Conservation (phyloP, 441 rosid species). For the Eutrema salsugineum region DNA sequence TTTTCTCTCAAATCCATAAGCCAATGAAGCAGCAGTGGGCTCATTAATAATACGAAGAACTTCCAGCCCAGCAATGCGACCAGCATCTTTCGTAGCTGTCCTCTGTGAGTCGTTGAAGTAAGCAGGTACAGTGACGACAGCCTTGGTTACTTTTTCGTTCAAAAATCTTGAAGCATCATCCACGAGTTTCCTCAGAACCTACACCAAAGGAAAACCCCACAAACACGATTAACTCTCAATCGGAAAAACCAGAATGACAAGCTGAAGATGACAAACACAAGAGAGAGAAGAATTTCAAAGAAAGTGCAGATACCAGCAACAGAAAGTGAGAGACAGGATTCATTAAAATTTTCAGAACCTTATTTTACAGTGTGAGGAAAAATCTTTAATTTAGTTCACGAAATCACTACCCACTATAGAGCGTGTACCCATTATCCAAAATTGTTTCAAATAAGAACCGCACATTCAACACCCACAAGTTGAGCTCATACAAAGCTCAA, state of each 20-base stretch:
- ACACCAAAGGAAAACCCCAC: neutral
- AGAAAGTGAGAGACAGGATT: neutral
- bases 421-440: neutral
- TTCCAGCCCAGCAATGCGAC: constrained; percentile 91
- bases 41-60: constrained; percentile 98
- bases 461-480: too few relatives aligned
- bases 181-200: constrained; percentile 86
- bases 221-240: neutral
- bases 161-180: constrained; percentile 98
- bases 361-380: neutral
- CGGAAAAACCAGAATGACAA: constrained; percentile 23
- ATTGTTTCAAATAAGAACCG: neutral
- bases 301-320: neutral
- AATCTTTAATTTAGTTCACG: neutral
- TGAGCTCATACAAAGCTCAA: too few relatives aligned
- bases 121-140: constrained; percentile 95
- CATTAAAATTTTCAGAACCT: neutral
- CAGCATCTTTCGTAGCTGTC: constrained; percentile 98
- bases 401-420: too few relatives aligned
- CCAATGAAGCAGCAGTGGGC: constrained; percentile 96
- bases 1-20: constrained; percentile 94
- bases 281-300: neutral
- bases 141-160: constrained; percentile 89
- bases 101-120: constrained; percentile 98
- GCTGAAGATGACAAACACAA: neutral